Percentiles rank a stretch among this genome's conserved stretches.
These are phyloP conservation scores for Pythium rhizo-oryzae DNA, from an alignment of 352 stramenopile genomes.

Conservation along the genomic window DNA sequence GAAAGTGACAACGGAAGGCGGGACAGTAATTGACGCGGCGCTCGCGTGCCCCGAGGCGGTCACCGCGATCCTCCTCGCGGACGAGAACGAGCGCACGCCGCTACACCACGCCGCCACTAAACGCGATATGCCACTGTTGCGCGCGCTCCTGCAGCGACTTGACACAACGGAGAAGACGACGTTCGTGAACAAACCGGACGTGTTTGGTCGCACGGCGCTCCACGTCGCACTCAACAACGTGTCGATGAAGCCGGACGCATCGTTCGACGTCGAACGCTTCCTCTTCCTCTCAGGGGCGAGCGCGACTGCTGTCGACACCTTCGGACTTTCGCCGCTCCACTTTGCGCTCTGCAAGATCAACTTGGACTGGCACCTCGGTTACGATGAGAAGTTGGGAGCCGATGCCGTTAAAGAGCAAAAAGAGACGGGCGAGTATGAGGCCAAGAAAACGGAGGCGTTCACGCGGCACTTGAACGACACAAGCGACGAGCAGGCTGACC, in stretches of 20 bases:
- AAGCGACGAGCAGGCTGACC: conserved; percentile 48
- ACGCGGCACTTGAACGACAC: conserved; percentile 15
- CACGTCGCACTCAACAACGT: conserved; percentile 70
- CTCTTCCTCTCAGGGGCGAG: conserved; percentile 57
- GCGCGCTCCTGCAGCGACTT: conserved; percentile 37
- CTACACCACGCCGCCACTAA: conserved; percentile 63
- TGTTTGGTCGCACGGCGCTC: conserved; percentile 53
- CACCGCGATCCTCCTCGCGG: conserved; percentile 47
- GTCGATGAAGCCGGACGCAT: conserved; percentile 64
- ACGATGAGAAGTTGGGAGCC: conserved; percentile 30
- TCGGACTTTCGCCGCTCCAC: conserved; percentile 58
- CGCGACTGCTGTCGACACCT: conserved; percentile 50
- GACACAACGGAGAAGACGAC: conserved; percentile 26
- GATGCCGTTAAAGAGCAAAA: conserved; percentile 23
- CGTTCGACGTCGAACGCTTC: conserved; percentile 75
- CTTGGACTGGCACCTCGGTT: conserved; percentile 57
- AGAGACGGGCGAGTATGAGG: conserved; percentile 40
- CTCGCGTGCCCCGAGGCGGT: conserved; percentile 14
- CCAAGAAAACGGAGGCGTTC: conserved; percentile 46
- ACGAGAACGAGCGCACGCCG: conserved; percentile 47
- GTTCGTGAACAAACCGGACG: conserved; percentile 53
- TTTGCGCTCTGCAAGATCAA: conserved; percentile 74
- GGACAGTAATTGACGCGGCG: conserved; percentile 12
- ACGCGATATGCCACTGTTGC: conserved; percentile 58
- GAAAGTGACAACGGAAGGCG: no score